Evolutionary conservation across 148 eudicot genomes (phyloP).

Genomic region (Chenopodium berlandieri): DNA sequence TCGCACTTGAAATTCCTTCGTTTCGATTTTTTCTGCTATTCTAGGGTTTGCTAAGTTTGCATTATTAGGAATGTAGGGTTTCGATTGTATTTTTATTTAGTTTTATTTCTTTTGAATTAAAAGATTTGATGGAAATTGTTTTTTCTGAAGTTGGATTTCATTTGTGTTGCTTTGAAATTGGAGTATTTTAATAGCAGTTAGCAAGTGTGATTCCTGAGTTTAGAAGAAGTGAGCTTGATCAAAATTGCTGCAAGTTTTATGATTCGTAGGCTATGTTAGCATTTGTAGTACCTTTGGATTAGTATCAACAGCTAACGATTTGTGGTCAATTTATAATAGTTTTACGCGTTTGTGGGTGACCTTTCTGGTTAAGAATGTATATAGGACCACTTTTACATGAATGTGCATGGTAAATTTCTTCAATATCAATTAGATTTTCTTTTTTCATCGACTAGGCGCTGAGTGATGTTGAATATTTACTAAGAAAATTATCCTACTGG

Average conservation of each 20-base stretch:
- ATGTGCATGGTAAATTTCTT: too few species aligned
- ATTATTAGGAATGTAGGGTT: not conserved
- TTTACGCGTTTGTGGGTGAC: too few species aligned
- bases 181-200: not conserved
- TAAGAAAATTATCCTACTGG: not conserved
- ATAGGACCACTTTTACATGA: too few species aligned
- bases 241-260: not conserved
- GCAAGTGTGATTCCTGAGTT: not conserved
- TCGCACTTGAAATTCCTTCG: not conserved
- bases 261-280: not conserved
- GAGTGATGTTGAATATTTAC: not conserved
- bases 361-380: too few species aligned
- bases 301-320: too few species aligned
- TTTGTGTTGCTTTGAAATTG: not conserved
- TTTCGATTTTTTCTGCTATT: not conserved
- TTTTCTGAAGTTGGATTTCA: not conserved
- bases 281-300: too few species aligned
- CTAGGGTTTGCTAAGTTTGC: conserved; percentile 14
- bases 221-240: not conserved
- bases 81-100: not conserved
- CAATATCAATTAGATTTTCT: too few species aligned
- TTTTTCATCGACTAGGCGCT: too few species aligned
- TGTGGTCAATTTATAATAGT: too few species aligned
- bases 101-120: too few species aligned
- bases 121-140: not conserved